These are phyloP conservation scores for Chlamydomonas incerta DNA, from an alignment of 139 green algal species.

Conservation along the genomic window DNA sequence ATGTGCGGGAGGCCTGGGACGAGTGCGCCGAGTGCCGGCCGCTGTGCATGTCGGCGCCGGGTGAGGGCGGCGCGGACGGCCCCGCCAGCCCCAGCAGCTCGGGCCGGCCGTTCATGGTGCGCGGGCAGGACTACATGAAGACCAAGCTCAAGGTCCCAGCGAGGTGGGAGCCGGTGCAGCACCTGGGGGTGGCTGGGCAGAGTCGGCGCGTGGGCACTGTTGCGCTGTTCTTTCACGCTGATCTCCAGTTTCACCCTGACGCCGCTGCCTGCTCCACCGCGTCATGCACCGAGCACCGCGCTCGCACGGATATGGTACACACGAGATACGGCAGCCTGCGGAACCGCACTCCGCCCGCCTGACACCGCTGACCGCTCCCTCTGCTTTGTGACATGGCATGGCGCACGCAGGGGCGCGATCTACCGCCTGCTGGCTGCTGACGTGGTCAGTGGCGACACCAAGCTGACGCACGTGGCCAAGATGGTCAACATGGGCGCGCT, in stretches of 20 bases:
- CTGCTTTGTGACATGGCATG: too few species aligned
- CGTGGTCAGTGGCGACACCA: slow-evolving; percentile 78
- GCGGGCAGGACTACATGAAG: slow-evolving; percentile 72
- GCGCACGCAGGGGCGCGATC: slow-evolving; percentile 42
- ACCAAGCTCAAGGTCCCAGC: slow-evolving; percentile 65
- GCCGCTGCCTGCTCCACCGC: too few species aligned
- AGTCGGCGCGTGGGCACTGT: too few species aligned
- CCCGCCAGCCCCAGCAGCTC: neutral
- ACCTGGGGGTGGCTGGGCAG: too few species aligned
- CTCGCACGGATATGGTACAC: too few species aligned
- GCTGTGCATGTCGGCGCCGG: neutral
- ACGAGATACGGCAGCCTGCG: too few species aligned
- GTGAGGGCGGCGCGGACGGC: neutral
- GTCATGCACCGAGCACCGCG: too few species aligned
- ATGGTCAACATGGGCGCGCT: slow-evolving; percentile 64
- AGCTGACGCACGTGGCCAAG: slow-evolving; percentile 80
- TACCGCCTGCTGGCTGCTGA: slow-evolving; percentile 83
- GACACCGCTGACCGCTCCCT: too few species aligned
- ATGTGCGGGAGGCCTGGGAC: slow-evolving; percentile 29
- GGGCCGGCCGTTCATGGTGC: slow-evolving; percentile 63
- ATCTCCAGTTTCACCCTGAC: too few species aligned
- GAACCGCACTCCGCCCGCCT: too few species aligned
- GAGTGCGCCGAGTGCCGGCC: neutral
- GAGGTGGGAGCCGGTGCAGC: too few species aligned
- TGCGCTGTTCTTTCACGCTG: too few species aligned